Percentiles rank a stretch among this genome's conserved stretches.
These are phyloP conservation scores for Postia placenta DNA, from an alignment of 768 basidiomycete species.

Conservation along the genomic window DNA sequence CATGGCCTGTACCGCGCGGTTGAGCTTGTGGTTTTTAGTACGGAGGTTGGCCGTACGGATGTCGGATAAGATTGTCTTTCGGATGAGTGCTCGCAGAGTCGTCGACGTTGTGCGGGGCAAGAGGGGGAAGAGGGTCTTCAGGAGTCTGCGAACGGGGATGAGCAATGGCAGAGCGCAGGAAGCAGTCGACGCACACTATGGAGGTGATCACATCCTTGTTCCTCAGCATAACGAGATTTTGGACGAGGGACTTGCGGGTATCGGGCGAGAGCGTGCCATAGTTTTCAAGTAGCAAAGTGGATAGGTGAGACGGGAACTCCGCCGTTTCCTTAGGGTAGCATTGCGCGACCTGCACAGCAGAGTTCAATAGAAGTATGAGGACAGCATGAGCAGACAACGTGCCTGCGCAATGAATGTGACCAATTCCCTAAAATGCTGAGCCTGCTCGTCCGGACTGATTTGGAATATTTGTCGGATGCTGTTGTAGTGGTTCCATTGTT, in stretches of 20 bases:
- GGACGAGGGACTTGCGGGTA: conserved; percentile 77
- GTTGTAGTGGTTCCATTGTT: conserved; percentile 95
- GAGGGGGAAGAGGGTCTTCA: conserved; percentile 89
- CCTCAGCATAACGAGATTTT: conserved; percentile 87
- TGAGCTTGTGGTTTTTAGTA: conserved; percentile 91
- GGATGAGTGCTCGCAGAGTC: conserved; percentile 76
- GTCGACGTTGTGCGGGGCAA: conserved; percentile 91
- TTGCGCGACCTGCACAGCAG: conserved; percentile 58
- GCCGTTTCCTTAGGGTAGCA: conserved; percentile 92
- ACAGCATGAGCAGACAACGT: conserved; percentile 1
- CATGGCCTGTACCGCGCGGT: conserved; percentile 92
- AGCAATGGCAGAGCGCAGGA: neutral
- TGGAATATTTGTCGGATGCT: conserved; percentile 82
- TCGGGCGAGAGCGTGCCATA: conserved; percentile 74
- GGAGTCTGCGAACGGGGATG: conserved; percentile 46
- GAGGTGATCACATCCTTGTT: conserved; percentile 92
- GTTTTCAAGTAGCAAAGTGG: conserved; percentile 70
- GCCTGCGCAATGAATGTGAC: conserved; percentile 90
- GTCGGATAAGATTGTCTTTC: conserved; percentile 90
- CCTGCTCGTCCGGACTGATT: conserved; percentile 79
- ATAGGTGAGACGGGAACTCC: conserved; percentile 77
- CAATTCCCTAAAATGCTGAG: conserved; percentile 79
- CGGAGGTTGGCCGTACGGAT: conserved; percentile 86
- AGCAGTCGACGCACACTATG: conserved; percentile 61
- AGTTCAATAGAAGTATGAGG: neutral